A percentile compares a stretch with the other conserved stretches of the same genome.
phyloP scores from a whole-genome alignment of 2,329 filamentous ascomycete species.

The Lachnellula arida region DNA sequence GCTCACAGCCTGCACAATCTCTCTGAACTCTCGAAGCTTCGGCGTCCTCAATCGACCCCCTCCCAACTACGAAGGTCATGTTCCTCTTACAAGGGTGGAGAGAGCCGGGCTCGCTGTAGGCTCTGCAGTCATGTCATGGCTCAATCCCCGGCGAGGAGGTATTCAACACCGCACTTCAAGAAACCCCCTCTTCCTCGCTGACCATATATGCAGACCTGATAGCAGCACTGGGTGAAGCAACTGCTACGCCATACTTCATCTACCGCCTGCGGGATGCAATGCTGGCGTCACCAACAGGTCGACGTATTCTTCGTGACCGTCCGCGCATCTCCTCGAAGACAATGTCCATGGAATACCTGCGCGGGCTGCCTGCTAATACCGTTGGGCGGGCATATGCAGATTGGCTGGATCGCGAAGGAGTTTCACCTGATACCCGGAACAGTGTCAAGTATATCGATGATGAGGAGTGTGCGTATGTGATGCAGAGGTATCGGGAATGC shows the following conservation, averaged over 20 bases:
- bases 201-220: slow-evolving; percentile 67
- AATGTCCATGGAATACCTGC: slow-evolving; percentile 61
- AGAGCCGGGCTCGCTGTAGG: slow-evolving; percentile 65
- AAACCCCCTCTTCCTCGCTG: slow-evolving; percentile 1
- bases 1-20: slow-evolving; percentile 21
- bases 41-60: slow-evolving; percentile 80
- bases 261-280: slow-evolving; percentile 86
- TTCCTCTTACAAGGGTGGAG: slow-evolving; percentile 78
- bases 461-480: slow-evolving; percentile 93
- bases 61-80: slow-evolving; percentile 87
- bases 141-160: slow-evolving; percentile 79
- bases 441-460: slow-evolving; percentile 88
- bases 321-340: slow-evolving; percentile 78
- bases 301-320: slow-evolving; percentile 83
- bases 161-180: slow-evolving; percentile 18
- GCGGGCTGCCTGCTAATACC: slow-evolving; percentile 64
- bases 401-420: slow-evolving; percentile 93
- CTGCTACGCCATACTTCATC: slow-evolving; percentile 92
- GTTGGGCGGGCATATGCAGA: slow-evolving; percentile 78
- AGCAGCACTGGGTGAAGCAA: slow-evolving; percentile 88
- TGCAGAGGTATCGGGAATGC: slow-evolving; percentile 95
- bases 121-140: slow-evolving; percentile 56
- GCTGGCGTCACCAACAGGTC: slow-evolving; percentile 77
- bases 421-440: slow-evolving; percentile 83
- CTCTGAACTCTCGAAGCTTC: slow-evolving; percentile 48